phyloP scores from a whole-genome alignment of 2,329 filamentous ascomycete species.

The Ascochyta fabae region DNA sequence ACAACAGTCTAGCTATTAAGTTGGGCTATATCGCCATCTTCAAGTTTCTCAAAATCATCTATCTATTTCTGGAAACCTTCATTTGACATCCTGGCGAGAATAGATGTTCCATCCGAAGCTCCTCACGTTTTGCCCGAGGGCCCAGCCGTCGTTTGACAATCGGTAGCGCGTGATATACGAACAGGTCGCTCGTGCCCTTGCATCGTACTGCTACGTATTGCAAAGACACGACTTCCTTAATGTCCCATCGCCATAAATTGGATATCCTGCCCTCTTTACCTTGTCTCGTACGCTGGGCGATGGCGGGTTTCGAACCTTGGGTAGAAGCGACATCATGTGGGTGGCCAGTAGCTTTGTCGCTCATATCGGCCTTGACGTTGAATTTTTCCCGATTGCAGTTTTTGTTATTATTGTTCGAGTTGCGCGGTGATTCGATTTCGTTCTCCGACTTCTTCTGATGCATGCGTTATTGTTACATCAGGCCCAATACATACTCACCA shows the following conservation, averaged over 20 bases:
- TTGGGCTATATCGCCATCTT: conserved; percentile 7
- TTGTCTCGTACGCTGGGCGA: not conserved
- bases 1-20: not conserved
- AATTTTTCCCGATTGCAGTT: not conserved
- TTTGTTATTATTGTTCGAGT: not conserved
- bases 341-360: not conserved
- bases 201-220: conserved; percentile 19
- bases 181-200: conserved; percentile 26
- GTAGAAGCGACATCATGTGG: not conserved
- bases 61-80: conserved; percentile 25
- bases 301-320: not conserved
- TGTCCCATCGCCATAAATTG: conserved; percentile 29
- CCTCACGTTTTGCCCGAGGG: conserved; percentile 12
- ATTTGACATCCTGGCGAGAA: conserved; percentile 13
- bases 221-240: conserved; percentile 15
- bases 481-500: conserved; percentile 5
- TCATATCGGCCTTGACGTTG: not conserved
- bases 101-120: conserved; percentile 20
- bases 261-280: conserved; percentile 24
- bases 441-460: not conserved
- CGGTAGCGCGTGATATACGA: conserved; percentile 35
- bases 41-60: conserved; percentile 24
- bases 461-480: not conserved
- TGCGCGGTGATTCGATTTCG: not conserved
- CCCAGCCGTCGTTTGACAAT: conserved; percentile 20